phyloP scores from a whole-genome alignment of 169 alveolate species.

The Neospora caninum region DNA sequence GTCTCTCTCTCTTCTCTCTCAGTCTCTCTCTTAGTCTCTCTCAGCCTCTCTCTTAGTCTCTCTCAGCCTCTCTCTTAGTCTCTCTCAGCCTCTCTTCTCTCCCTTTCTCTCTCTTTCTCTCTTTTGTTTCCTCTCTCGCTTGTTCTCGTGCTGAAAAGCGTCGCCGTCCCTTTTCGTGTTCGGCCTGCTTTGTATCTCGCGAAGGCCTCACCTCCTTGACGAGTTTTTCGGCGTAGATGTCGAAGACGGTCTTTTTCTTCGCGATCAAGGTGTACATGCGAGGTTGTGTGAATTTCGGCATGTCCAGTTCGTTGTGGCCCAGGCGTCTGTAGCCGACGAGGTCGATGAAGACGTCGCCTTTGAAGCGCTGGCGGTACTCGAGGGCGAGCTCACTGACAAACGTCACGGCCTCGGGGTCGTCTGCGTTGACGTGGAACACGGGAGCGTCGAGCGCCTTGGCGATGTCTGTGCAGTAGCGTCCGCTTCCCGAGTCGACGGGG shows the following conservation, averaged over 20 bases:
- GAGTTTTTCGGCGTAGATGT: slow-evolving; percentile 82
- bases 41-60: no score
- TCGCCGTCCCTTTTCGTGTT: not conserved
- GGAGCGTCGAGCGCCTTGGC: slow-evolving; percentile 94
- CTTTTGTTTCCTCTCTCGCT: not conserved
- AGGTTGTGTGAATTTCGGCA: slow-evolving; percentile 96
- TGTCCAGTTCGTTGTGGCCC: slow-evolving; percentile 96
- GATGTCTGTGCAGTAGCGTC: slow-evolving; percentile 88
- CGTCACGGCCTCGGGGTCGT: slow-evolving; percentile 92
- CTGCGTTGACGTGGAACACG: slow-evolving; percentile 94
- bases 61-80: no score
- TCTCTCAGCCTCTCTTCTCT: no score
- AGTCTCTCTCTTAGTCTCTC: no score
- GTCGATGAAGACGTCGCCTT: slow-evolving; percentile 91
- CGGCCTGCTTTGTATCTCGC: not conserved
- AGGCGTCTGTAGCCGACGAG: slow-evolving; percentile 91
- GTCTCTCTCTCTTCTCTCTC: no score
- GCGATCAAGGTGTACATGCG: slow-evolving; percentile 88
- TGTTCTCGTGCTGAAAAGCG: not conserved
- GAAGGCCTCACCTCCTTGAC: slow-evolving; percentile 70
- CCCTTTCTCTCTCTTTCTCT: not conserved
- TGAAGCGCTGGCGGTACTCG: slow-evolving; percentile 88
- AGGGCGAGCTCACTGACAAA: slow-evolving; percentile 89
- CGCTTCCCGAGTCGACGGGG: slow-evolving; percentile 90
- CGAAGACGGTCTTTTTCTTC: slow-evolving; percentile 82